phyloP scores from a whole-genome alignment of 1,284 basidiomycete species.

The Irpex sp. region DNA sequence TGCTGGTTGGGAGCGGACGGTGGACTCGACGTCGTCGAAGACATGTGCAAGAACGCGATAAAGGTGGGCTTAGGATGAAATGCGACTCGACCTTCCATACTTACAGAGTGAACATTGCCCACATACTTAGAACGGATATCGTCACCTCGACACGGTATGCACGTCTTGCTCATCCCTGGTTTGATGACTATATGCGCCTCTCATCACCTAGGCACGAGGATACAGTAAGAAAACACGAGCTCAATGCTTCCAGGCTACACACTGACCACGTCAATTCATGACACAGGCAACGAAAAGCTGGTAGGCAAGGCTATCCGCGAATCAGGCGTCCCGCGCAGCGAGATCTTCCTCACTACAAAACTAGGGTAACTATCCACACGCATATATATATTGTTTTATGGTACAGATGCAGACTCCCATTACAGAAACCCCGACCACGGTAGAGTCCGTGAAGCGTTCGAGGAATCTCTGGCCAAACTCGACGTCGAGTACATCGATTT shows the following conservation, averaged over 20 bases:
- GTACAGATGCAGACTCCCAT: neutral
- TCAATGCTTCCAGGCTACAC: neutral
- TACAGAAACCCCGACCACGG: neutral
- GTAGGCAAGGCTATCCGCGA: slow-evolving; percentile 12
- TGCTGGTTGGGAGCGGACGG: slow-evolving; percentile 16
- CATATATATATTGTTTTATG: neutral
- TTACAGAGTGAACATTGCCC: no score
- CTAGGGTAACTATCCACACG: neutral
- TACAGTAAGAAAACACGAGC: neutral
- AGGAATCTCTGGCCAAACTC: slow-evolving; percentile 51
- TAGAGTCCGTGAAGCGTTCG: slow-evolving; percentile 37
- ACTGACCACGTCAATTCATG: neutral
- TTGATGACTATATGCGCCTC: no score
- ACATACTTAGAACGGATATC: slow-evolving; percentile 10
- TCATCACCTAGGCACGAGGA: neutral
- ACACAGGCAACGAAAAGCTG: slow-evolving; percentile 7
- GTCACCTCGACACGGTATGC: slow-evolving; percentile 11
- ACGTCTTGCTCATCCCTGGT: neutral
- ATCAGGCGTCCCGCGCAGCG: slow-evolving; percentile 10
- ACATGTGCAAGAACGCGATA: slow-evolving; percentile 15
- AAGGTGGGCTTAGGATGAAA: slow-evolving; percentile 6
- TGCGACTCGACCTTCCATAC: neutral
- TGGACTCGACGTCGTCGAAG: slow-evolving; percentile 11
- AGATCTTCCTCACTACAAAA: slow-evolving; percentile 14
- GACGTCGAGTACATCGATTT: slow-evolving; percentile 63